Percentiles rank a stretch among this genome's conserved stretches.
Evolutionary conservation across 495 filamentous ascomycete species (phyloP).

Genomic region (Lepraria neglecta): DNA sequence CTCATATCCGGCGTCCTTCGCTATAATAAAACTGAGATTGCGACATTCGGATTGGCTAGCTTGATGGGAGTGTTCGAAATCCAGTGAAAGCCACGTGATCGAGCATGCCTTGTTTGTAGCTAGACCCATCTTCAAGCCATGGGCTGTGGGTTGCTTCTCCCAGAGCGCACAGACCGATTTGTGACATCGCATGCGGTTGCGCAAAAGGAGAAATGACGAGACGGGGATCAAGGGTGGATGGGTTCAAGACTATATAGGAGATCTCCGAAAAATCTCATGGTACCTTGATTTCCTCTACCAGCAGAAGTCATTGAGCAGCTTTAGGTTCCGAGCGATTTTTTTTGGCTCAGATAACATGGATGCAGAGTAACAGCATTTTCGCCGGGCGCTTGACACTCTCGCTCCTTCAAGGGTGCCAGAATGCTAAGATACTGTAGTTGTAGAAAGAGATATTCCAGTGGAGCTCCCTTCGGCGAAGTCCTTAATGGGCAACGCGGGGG

Average conservation of each 20-base stretch:
- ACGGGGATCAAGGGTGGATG: not conserved
- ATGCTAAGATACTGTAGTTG: not conserved
- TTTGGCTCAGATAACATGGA: not conserved
- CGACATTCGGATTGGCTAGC: not conserved
- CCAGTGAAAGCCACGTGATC: not conserved
- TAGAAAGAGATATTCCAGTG: not conserved
- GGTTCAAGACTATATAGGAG: not conserved
- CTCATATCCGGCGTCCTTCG: not conserved
- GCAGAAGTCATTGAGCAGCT: not conserved
- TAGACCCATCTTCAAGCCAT: constrained; percentile 2
- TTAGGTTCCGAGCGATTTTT: not conserved
- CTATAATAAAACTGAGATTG: not conserved
- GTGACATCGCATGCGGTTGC: not conserved
- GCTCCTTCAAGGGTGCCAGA: not conserved
- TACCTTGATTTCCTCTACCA: not conserved
- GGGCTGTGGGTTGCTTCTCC: not conserved
- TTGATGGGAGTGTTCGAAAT: not conserved
- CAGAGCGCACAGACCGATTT: not conserved
- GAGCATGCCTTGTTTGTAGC: not conserved
- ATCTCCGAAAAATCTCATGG: not conserved
- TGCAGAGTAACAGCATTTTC: not conserved
- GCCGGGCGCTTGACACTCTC: not conserved
- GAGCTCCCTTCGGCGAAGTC: constrained; percentile 1
- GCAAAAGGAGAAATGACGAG: not conserved
- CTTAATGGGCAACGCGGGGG: too few relatives aligned